Evolutionary conservation across 163 green algal species (phyloP).

Genomic region (Trebouxia gelatinosa): DNA sequence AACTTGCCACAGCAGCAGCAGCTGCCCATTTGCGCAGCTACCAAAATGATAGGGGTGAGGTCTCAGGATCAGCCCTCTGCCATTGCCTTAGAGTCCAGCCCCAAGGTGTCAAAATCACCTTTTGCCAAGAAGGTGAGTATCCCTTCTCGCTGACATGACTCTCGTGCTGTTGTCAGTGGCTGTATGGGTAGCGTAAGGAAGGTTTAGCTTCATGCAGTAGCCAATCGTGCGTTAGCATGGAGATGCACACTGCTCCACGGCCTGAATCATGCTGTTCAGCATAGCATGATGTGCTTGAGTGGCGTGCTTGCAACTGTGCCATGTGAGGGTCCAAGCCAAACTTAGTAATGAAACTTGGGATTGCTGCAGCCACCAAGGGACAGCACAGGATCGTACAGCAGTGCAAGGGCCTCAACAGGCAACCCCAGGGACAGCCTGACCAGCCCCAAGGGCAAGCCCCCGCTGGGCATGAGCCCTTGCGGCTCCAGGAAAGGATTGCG

Average conservation of each 20-base stretch:
- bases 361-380: not conserved
- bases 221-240: too few species aligned
- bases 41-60: constrained; percentile 42
- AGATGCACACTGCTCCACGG: not conserved
- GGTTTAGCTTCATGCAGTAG: too few species aligned
- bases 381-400: constrained; percentile 22
- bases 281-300: not conserved
- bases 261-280: not conserved
- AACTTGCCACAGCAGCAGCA: constrained; percentile 57
- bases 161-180: too few species aligned
- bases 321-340: not conserved
- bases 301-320: not conserved
- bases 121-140: too few species aligned
- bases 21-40: constrained; percentile 45
- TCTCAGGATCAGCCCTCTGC: not conserved
- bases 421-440: constrained; percentile 16
- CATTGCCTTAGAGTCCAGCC: too few species aligned
- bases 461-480: too few species aligned
- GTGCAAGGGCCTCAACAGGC: not conserved
- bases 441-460: not conserved
- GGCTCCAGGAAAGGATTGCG: too few species aligned
- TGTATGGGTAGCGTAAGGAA: too few species aligned
- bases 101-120: too few species aligned
- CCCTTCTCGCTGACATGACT: too few species aligned
- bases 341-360: too few species aligned